Conservation (phyloP, 176 grass and related monocot species). For the Eleusine indica region DNA sequence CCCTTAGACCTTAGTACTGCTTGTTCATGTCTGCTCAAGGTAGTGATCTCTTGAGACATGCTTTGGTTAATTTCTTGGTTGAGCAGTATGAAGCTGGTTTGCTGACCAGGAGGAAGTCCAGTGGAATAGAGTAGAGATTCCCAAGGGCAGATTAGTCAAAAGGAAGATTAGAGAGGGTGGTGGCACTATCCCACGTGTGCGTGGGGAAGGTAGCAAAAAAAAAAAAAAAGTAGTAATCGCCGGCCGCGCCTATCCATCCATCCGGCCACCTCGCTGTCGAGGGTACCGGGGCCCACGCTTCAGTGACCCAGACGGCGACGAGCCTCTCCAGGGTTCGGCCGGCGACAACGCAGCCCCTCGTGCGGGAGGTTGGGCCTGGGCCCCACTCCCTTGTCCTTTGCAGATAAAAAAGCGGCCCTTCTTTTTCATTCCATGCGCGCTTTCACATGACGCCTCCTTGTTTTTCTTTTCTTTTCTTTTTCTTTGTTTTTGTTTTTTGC, state of each 20-base stretch:
- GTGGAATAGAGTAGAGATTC: background rate
- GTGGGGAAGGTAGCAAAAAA: background rate
- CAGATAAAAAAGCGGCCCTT: background rate
- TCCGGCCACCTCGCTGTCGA: background rate
- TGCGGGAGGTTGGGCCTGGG: slow-evolving; percentile 45
- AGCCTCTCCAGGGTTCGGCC: background rate
- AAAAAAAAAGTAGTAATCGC: background rate
- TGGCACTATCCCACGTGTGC: slow-evolving; percentile 40
- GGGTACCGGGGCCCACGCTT: background rate
- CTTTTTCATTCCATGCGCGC: background rate
- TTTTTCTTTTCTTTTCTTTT: background rate
- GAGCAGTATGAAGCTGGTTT: background rate
- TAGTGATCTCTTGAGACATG: background rate
- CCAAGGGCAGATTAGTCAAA: background rate
- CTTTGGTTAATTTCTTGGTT: background rate
- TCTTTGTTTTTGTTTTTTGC: no score
- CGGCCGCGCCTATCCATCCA: background rate
- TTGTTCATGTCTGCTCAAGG: no score
- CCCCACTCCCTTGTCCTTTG: background rate
- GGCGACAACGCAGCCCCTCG: slow-evolving; percentile 41
- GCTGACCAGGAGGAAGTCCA: background rate
- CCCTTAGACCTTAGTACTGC: no score
- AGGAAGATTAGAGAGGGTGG: background rate
- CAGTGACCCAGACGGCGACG: background rate
- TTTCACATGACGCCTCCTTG: background rate